phyloP scores from a whole-genome alignment of 202 grass and related monocot genomes.

The Panicum hallii region DNA sequence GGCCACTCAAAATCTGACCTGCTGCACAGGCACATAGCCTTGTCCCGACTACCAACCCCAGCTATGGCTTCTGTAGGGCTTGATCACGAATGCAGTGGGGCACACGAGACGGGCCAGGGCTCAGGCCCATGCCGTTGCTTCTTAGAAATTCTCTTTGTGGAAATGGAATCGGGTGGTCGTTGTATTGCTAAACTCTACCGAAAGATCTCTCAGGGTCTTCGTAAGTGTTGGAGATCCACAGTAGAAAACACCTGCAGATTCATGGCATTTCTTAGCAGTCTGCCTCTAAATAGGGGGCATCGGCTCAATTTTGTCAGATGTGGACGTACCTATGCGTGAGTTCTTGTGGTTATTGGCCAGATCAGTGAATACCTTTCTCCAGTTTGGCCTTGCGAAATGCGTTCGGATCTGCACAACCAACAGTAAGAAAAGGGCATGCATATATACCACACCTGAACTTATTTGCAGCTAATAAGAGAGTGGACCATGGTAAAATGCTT shows the following conservation, averaged over 20 bases:
- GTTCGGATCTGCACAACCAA: slow-evolving; percentile 72
- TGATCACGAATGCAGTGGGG: not conserved
- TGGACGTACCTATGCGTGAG: slow-evolving; percentile 78
- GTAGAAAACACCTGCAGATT: slow-evolving; percentile 87
- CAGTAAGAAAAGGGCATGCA: not conserved
- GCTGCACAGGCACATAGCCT: no score
- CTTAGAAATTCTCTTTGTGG: slow-evolving; percentile 98
- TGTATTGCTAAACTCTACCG: slow-evolving; percentile 87
- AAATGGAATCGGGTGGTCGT: slow-evolving; percentile 95
- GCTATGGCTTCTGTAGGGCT: not conserved
- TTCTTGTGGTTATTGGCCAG: slow-evolving; percentile 76
- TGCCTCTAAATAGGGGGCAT: not conserved
- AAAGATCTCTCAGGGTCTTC: slow-evolving; percentile 83
- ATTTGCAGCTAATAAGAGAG: not conserved
- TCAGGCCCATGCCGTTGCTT: not conserved
- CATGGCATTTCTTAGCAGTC: slow-evolving; percentile 25
- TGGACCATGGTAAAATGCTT: not conserved
- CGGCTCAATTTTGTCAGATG: not conserved
- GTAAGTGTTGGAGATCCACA: slow-evolving; percentile 90
- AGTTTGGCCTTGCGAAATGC: slow-evolving; percentile 97
- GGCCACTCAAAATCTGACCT: not conserved
- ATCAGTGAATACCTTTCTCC: slow-evolving; percentile 97
- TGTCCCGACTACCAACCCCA: no score
- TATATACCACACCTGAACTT: not conserved
- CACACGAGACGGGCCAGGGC: not conserved